Conservation (phyloP, 2,329 filamentous ascomycete genomes). For the Stagonosporopsis cucurbitacearum region DNA sequence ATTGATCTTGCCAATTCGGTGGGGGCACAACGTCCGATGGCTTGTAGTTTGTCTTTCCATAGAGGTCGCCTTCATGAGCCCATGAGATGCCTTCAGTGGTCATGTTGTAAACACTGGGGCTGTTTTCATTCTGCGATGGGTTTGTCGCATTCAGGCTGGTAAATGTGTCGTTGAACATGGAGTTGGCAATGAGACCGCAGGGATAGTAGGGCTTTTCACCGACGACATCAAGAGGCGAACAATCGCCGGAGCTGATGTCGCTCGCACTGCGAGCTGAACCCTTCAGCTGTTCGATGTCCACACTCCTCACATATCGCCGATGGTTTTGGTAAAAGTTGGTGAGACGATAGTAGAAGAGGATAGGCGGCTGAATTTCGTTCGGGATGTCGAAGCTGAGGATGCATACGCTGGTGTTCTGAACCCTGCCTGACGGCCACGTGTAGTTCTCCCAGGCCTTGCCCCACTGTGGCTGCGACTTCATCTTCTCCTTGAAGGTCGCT, state of each 20-base stretch:
- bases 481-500: conserved; percentile 72
- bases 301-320: conserved; percentile 90
- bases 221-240: conserved; percentile 69
- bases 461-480: conserved; percentile 44
- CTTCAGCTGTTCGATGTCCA: conserved; percentile 82
- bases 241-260: conserved; percentile 72
- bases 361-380: conserved; percentile 77
- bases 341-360: conserved; percentile 92
- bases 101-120: conserved; percentile 71
- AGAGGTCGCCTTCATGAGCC: conserved; percentile 81
- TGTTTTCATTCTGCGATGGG: conserved; percentile 47
- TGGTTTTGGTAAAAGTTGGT: conserved; percentile 99
- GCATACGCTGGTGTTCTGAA: conserved; percentile 62
- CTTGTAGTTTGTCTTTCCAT: conserved; percentile 72
- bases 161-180: conserved; percentile 94
- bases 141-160: conserved; percentile 68
- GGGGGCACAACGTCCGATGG: conserved; percentile 74
- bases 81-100: conserved; percentile 81
- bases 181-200: conserved; percentile 95
- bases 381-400: conserved; percentile 79
- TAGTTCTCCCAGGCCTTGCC: conserved; percentile 47
- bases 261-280: conserved; percentile 67
- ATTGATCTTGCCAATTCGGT: conserved; percentile 80
- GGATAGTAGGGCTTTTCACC: conserved; percentile 80
- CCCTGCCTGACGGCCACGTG: conserved; percentile 32